Conservation (phyloP, 2,329 filamentous ascomycete genomes). For the Epichloe hybrida region DNA sequence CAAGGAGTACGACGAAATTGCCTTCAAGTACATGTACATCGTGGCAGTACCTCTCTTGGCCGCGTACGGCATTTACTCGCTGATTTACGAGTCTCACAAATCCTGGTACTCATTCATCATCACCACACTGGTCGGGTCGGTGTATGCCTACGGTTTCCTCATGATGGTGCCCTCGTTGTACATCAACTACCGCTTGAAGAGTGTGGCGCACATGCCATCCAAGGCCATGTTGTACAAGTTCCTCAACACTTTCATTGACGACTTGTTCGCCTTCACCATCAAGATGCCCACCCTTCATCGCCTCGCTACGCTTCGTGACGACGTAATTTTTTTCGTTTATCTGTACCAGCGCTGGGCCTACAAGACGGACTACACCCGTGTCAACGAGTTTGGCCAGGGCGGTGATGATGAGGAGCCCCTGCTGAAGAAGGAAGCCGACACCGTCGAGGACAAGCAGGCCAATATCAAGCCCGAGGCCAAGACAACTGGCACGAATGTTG, state of each 20-base stretch:
- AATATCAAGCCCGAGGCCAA: constrained; percentile 24
- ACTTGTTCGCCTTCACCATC: constrained; percentile 96
- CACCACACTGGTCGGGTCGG: constrained; percentile 83
- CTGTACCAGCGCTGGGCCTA: constrained; percentile 91
- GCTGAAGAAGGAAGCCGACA: constrained; percentile 18
- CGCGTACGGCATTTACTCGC: constrained; percentile 81
- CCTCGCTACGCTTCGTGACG: constrained; percentile 82
- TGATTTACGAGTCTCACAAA: constrained; percentile 90
- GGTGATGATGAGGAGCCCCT: constrained; percentile 65
- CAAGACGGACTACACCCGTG: constrained; percentile 76
- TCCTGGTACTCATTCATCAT: constrained; percentile 97
- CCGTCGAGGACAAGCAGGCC: constrained; percentile 23
- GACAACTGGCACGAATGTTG: constrained; percentile 36
- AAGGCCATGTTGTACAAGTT: constrained; percentile 98
- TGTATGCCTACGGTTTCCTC: constrained; percentile 95
- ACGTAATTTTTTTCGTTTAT: constrained; percentile 97
- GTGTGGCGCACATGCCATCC: constrained; percentile 89
- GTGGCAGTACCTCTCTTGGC: constrained; percentile 76
- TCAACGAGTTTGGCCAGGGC: constrained; percentile 97
- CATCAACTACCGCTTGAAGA: constrained; percentile 97
- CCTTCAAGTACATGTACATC: constrained; percentile 94
- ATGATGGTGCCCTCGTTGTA: constrained; percentile 98
- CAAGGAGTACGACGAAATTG: constrained; percentile 94
- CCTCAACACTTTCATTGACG: constrained; percentile 97
- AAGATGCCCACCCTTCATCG: constrained; percentile 96